Evolutionary conservation across 768 basidiomycete species (phyloP).

Genomic region (Pleurotus salmoneostramineus): DNA sequence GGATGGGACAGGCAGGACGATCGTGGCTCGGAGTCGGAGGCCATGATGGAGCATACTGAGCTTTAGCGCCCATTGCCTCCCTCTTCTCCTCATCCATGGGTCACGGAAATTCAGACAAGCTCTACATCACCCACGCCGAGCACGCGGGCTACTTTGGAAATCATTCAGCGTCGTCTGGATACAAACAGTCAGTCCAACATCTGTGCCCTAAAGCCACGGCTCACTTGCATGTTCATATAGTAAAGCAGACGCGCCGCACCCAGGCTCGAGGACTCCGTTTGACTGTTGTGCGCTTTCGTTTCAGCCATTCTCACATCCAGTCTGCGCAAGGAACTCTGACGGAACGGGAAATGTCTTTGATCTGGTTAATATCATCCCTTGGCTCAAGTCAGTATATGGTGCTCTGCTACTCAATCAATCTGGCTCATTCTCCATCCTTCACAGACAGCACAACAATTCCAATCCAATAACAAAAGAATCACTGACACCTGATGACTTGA

Average conservation of each 20-base stretch:
- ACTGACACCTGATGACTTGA: constrained; percentile 67
- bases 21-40: constrained; percentile 12
- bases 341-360: constrained; percentile 84
- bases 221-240: constrained; percentile 28
- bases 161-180: constrained; percentile 77
- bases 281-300: constrained; percentile 92
- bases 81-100: constrained; percentile 48
- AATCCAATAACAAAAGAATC: constrained; percentile 76
- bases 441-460: constrained; percentile 76
- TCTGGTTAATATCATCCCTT: constrained; percentile 88
- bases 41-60: neutral
- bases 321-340: constrained; percentile 80
- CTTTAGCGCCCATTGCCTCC: neutral
- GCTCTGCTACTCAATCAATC: neutral
- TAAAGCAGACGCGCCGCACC: constrained; percentile 65
- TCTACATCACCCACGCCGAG: constrained; percentile 88
- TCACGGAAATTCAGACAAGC: constrained; percentile 82
- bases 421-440: constrained; percentile 7
- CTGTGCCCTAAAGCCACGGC: constrained; percentile 6
- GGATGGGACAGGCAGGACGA: constrained; percentile 27
- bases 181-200: constrained; percentile 49
- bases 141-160: constrained; percentile 78
- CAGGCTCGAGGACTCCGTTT: constrained; percentile 68
- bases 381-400: constrained; percentile 69
- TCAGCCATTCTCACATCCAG: constrained; percentile 86